A percentile compares a stretch with the other conserved stretches of the same genome.
These are phyloP conservation scores for Boletus subcaerulescens DNA, from an alignment of 768 basidiomycete species.

Conservation along the genomic window DNA sequence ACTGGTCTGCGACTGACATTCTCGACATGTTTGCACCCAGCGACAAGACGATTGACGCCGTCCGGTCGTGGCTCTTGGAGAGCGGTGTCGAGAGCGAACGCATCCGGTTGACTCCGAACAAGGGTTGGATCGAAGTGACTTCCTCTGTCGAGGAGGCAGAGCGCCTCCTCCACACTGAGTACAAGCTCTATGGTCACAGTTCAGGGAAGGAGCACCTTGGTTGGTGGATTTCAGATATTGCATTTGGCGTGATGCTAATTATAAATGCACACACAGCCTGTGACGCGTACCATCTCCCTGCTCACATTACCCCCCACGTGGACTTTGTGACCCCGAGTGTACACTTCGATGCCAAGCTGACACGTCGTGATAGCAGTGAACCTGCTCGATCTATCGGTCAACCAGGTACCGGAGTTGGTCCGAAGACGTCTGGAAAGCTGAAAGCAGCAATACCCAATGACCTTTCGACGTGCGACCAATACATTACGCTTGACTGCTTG, in stretches of 20 bases:
- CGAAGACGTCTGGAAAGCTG: constrained; percentile 15
- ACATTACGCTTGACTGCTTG: constrained; percentile 33
- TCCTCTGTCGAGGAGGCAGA: constrained; percentile 33
- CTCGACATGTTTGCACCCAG: constrained; percentile 21
- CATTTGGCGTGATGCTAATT: background rate
- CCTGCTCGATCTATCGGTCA: constrained; percentile 15
- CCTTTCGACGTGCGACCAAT: constrained; percentile 21
- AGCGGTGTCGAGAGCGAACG: constrained; percentile 24
- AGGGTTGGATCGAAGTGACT: constrained; percentile 29
- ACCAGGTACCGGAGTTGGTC: constrained; percentile 8
- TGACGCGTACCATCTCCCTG: constrained; percentile 32
- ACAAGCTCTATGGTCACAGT: constrained; percentile 28
- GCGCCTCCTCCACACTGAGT: constrained; percentile 30
- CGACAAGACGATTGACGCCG: constrained; percentile 18
- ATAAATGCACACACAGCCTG: constrained; percentile 20
- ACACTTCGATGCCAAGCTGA: constrained; percentile 29
- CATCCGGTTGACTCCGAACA: constrained; percentile 12
- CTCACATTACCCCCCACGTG: constrained; percentile 31
- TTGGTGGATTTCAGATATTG: background rate
- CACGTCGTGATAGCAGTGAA: constrained; percentile 5
- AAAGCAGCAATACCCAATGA: constrained; percentile 1
- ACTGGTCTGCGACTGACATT: constrained; percentile 30
- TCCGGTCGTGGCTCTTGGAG: constrained; percentile 25
- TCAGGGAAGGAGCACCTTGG: constrained; percentile 26
- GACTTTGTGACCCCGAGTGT: constrained; percentile 37